Evolutionary conservation across 768 basidiomycete genomes (phyloP), one percentile per base, ranked within the genome.

Genomic region (Mycena sanguinolenta): DNA sequence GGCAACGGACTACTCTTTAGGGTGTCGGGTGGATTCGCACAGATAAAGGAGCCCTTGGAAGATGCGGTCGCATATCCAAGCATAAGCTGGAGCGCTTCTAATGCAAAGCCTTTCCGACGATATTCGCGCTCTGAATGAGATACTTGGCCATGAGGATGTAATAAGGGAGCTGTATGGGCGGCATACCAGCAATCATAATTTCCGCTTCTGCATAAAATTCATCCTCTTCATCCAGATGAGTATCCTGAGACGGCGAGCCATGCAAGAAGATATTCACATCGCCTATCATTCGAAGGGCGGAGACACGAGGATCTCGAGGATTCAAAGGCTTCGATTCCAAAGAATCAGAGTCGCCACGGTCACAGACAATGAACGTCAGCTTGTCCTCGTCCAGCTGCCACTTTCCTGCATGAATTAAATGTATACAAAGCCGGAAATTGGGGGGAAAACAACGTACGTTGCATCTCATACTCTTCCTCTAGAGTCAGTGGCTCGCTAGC

Each of bases 191-290:
- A 69, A 97, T 92, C 96, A 97, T 98, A 69, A 97, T 91, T 78
- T 97, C 95, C 30, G 91, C 88, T 76, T 98, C 97, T 3, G 89
- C 94, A 71, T 95, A 91, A 64, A 89, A 87, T 38, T 81, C 84
- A 3, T 81, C 80, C 1, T 76, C 77, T 2, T 74, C 80, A 30
- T 81, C 81, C 63, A 13, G 72, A 73, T 23, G 76, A 73, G 13
- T 67, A 10, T 46, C 30, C 46, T 44, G 34, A 59, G 5, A 52
- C 75, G 59, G 67, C 21, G 77, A 73, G 54, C 90, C 90, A 54
- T 92, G 92, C 50, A 97, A 80, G 79, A 98, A 98, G 30, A 98
- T 80, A 79, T 98, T 98, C 39, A 96, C 95, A 77, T 98, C 97
- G 36, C 97, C 97, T 23, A 97, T 82, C 95, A 97, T 96, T 13